A percentile compares a stretch with the other conserved stretches of the same genome.
Evolutionary conservation across 2,329 filamentous ascomycete species (phyloP).

Genomic region (Annulohypoxylon truncatum): DNA sequence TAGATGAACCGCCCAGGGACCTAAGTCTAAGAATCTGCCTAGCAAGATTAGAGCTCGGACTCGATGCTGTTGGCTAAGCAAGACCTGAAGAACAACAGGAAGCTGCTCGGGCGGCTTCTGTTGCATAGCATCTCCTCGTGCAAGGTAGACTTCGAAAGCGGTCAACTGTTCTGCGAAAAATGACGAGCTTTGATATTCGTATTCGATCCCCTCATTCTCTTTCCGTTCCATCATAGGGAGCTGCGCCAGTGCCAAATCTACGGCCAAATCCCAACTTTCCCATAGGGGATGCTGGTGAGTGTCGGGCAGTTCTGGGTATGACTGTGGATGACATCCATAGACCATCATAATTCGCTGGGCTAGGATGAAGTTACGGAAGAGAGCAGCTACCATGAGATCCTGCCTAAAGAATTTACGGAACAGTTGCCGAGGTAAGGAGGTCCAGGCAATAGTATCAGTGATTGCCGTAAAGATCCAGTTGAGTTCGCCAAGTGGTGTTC

Average conservation of each 20-base stretch:
- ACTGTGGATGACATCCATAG: slow-evolving; percentile 95
- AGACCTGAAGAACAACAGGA: slow-evolving; percentile 93
- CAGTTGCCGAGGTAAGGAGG: slow-evolving; percentile 85
- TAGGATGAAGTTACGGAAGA: slow-evolving; percentile 95
- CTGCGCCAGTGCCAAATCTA: slow-evolving; percentile 93
- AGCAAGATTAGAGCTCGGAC: slow-evolving; percentile 90
- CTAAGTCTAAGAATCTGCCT: slow-evolving; percentile 92
- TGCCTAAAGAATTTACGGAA: slow-evolving; percentile 98
- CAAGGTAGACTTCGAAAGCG: slow-evolving; percentile 95
- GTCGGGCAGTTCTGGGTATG: slow-evolving; percentile 89
- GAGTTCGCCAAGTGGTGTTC: slow-evolving; percentile 92
- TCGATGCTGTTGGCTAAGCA: slow-evolving; percentile 94
- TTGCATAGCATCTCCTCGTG: slow-evolving; percentile 80
- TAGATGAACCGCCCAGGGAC: slow-evolving; percentile 98
- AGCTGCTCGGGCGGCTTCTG: slow-evolving; percentile 93
- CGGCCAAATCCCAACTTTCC: slow-evolving; percentile 97
- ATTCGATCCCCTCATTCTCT: slow-evolving; percentile 78
- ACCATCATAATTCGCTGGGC: slow-evolving; percentile 96
- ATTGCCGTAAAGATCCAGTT: slow-evolving; percentile 99
- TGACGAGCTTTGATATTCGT: slow-evolving; percentile 92
- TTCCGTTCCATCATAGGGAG: slow-evolving; percentile 85
- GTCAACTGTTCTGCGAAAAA: slow-evolving; percentile 98
- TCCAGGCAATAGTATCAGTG: slow-evolving; percentile 99
- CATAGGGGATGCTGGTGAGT: slow-evolving; percentile 95
- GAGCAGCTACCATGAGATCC: slow-evolving; percentile 97